Base-by-base conservation (phyloP, 768 basidiomycete genomes). In the Tulasnella sp. region DNA sequence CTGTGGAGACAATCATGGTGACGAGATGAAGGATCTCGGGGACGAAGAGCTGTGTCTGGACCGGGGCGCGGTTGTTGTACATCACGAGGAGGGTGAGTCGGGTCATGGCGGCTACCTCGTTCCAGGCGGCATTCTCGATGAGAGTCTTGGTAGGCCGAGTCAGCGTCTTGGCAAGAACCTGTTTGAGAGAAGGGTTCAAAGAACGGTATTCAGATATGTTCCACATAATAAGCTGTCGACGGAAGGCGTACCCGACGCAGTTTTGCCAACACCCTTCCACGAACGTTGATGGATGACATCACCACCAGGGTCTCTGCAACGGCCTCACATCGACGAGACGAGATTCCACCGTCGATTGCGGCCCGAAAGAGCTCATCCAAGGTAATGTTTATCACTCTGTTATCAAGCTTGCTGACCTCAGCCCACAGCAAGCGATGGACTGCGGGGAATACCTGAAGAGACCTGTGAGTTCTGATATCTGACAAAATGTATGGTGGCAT, bases 21-120 rank as follows among this genome's bases (percentile, higher is more conserved):
- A 89, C 80, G 41, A 89, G 74, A 68, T 96, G 89, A 45, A 84
- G 74, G 30, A 87, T 74, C 68, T 96, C 92, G 0, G 92, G 86
- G 3, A 92, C 78, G 66, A 83, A 92, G 25, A 92, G 74, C 64
- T 89, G 86, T 53, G 79, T 81, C 62, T 84, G 81, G 11, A 77
- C 75, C 2, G 79, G 73, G 30, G 83, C 78, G 49, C 78, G 78
- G 0, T 81, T 76, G 49, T 83, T 80, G 62, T 87, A 83, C 52
- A 83, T 80, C 19, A 87, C 80, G 9, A 84, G 76, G 10, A 88
- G 76, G 43, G 79, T 75, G n/a, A 94, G 77, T 3, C 90, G 83
- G 41, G 85, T 75, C 38, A 93, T 73, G 1, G 84, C 84, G 0
- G 87, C 84, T 2, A 93, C 83, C 66, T 92, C 90, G 58, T 77